phyloP scores from a whole-genome alignment of 176 grass and related monocot species.

The Puya raimondii region DNA sequence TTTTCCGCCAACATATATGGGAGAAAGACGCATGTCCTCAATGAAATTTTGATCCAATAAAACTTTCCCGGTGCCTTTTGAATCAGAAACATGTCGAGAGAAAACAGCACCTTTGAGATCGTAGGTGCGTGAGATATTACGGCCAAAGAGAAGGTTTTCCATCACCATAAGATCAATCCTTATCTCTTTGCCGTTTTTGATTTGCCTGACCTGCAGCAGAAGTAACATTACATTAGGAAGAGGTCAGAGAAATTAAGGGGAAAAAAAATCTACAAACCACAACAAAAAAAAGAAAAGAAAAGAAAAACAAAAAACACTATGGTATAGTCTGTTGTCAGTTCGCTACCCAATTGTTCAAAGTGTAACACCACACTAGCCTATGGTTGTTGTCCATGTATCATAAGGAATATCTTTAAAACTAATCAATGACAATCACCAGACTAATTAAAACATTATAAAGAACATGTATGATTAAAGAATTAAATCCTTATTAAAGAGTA shows the following conservation, averaged over 20 bases:
- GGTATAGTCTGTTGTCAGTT: too few relatives aligned
- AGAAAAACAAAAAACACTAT: too few relatives aligned
- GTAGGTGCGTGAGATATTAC: constrained; percentile 62
- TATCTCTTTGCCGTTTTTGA: constrained; percentile 65
- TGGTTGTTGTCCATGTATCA: too few relatives aligned
- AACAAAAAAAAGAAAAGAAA: too few relatives aligned
- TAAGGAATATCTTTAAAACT: too few relatives aligned
- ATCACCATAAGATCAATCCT: constrained; percentile 95
- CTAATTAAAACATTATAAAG: background rate
- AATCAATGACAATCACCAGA: background rate
- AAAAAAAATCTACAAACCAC: background rate
- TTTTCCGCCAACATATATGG: constrained; percentile 89
- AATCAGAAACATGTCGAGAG: constrained; percentile 37
- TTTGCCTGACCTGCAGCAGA: constrained; percentile 51
- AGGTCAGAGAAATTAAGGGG: background rate
- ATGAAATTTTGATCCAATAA: constrained; percentile 88
- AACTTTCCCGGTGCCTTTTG: constrained; percentile 42
- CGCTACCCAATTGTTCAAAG: too few relatives aligned
- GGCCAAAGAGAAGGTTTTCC: constrained; percentile 96
- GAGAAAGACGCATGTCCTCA: constrained; percentile 71
- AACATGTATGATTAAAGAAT: too few relatives aligned
- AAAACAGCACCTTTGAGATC: constrained; percentile 81
- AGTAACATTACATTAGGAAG: background rate
- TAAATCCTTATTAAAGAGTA: too few relatives aligned
- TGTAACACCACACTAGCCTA: too few relatives aligned